Percentiles rank a stretch among this genome's conserved stretches.
Evolutionary conservation across 345 rosid genomes (phyloP).

Genomic region (Eucalyptus sp.): DNA sequence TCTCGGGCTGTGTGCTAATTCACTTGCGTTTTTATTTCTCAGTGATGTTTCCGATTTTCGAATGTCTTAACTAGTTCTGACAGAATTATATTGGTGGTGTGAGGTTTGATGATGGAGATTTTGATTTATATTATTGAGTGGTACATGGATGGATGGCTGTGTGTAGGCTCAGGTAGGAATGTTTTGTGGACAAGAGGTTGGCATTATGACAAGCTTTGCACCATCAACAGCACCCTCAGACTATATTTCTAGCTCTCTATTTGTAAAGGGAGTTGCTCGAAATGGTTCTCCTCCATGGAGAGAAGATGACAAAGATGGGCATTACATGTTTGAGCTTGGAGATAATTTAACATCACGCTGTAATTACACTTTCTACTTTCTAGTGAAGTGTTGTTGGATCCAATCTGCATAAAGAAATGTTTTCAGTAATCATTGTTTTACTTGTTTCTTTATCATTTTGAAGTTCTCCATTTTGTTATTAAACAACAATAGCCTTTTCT

Average conservation of each 20-base stretch:
- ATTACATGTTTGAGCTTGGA: conserved; percentile 95
- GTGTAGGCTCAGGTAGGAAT: conserved; percentile 99
- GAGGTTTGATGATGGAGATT: neutral
- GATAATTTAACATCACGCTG: conserved; percentile 93
- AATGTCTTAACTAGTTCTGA: neutral
- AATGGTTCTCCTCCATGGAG: conserved; percentile 85
- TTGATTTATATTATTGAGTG: conserved; percentile 33
- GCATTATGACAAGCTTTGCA: conserved; percentile 74
- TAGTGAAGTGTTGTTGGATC: neutral
- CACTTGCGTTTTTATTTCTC: neutral
- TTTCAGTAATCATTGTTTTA: neutral
- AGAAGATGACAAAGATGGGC: conserved; percentile 97
- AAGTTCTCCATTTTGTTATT: neutral
- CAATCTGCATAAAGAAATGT: neutral
- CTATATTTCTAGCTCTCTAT: conserved; percentile 24
- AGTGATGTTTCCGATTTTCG: neutral
- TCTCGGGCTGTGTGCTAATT: neutral
- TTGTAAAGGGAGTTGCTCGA: conserved; percentile 39
- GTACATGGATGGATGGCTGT: conserved; percentile 69
- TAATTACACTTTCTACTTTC: conserved; percentile 46
- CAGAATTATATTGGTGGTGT: neutral
- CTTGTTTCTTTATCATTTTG: neutral
- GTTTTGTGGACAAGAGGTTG: conserved; percentile 88
- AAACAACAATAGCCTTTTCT: neutral
- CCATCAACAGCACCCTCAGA: conserved; percentile 51